Evolutionary conservation across 129 eudicot genomes (phyloP).

Genomic region (Pulicaria dysenterica): DNA sequence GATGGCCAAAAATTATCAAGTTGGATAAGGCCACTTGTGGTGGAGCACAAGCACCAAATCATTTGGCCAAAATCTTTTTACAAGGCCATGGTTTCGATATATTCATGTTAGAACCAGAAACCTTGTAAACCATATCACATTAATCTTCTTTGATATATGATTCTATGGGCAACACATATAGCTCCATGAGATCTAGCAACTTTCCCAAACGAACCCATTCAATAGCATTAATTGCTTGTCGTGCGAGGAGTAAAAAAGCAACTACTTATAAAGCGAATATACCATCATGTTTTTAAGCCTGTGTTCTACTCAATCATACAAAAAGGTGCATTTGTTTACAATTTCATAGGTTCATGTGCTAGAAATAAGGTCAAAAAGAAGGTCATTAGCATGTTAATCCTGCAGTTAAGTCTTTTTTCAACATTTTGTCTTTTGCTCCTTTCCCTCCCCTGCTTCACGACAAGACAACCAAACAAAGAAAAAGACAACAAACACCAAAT

Average conservation of each 20-base stretch:
- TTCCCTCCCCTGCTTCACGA: conserved; percentile 26
- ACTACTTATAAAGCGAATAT: neutral
- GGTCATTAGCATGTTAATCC: conserved; percentile 16
- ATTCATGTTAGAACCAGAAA: no score
- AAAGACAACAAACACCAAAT: neutral
- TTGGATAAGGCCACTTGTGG: no score
- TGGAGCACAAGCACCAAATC: no score
- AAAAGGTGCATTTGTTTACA: conserved; percentile 3
- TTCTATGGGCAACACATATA: neutral
- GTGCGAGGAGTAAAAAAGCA: neutral
- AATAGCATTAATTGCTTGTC: neutral
- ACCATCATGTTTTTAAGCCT: neutral
- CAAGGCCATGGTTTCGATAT: no score
- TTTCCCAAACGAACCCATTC: no score
- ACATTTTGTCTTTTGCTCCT: conserved; percentile 5
- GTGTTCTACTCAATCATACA: conserved; percentile 14
- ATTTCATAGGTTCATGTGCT: neutral
- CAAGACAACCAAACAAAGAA: conserved; percentile 3
- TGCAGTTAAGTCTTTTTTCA: conserved; percentile 7
- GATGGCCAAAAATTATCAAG: no score
- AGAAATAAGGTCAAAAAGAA: neutral
- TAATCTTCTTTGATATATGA: no score
- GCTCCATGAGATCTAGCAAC: no score
- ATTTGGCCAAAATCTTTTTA: no score
- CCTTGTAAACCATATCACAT: no score